phyloP scores from a whole-genome alignment of 495 filamentous ascomycete species.

The Neurospora sp. region DNA sequence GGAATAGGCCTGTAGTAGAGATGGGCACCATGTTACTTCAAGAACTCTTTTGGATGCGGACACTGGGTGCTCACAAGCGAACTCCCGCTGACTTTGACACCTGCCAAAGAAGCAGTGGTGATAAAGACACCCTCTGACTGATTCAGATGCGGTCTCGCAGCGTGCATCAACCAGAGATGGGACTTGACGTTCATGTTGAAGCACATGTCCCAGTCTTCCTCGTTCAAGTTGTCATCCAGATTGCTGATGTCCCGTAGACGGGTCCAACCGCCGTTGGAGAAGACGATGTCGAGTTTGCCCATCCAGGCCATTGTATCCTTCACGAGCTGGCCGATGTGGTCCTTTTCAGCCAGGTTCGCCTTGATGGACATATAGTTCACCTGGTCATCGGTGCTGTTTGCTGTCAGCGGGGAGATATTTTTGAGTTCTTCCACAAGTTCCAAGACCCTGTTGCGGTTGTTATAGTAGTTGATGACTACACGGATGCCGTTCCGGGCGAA shows the following conservation, averaged over 20 bases:
- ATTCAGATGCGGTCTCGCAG: constrained; percentile 35
- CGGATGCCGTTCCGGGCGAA: constrained; percentile 38
- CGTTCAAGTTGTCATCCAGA: constrained; percentile 43
- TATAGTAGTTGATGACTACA: constrained; percentile 44
- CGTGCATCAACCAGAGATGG: constrained; percentile 45
- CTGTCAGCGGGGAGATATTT: constrained; percentile 10
- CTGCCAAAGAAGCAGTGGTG: constrained; percentile 41
- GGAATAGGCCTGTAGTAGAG: constrained; percentile 28
- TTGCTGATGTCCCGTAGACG: constrained; percentile 36
- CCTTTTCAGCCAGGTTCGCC: constrained; percentile 38
- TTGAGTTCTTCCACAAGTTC: constrained; percentile 34
- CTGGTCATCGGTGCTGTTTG: not conserved
- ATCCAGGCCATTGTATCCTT: constrained; percentile 30
- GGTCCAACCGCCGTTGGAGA: constrained; percentile 51
- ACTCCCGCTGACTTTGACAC: constrained; percentile 41
- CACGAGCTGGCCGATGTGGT: constrained; percentile 34
- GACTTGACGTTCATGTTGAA: constrained; percentile 51
- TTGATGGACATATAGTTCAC: constrained; percentile 4
- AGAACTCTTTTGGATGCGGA: not conserved
- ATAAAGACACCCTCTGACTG: constrained; percentile 42
- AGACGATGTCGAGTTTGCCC: constrained; percentile 42
- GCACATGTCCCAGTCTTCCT: constrained; percentile 47
- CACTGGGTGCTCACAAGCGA: constrained; percentile 25
- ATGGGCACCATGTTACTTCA: not conserved
- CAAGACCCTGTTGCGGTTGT: constrained; percentile 32